Percentiles rank a stretch among this genome's conserved stretches.
These are phyloP conservation scores for Penicillium ochrochloron DNA, from an alignment of 495 filamentous ascomycete species.

Conservation along the genomic window DNA sequence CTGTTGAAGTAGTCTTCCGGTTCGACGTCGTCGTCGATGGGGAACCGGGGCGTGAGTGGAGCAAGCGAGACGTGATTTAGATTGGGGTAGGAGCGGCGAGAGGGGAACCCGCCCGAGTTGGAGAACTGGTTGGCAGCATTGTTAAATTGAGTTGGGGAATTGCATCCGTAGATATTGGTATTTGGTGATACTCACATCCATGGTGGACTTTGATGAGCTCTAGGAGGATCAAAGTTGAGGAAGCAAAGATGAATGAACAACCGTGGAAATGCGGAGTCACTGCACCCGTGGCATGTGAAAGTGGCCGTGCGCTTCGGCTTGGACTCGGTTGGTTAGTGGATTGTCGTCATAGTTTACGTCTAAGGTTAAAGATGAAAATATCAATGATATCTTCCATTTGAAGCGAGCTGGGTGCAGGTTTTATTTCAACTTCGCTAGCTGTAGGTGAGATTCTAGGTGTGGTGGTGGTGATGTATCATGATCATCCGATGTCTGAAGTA, in stretches of 20 bases:
- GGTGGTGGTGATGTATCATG: background rate
- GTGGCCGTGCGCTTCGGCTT: conserved; percentile 22
- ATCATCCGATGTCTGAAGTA: background rate
- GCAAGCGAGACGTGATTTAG: conserved; percentile 60
- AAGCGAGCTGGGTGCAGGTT: background rate
- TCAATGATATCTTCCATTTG: too few species aligned
- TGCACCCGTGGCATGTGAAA: conserved; percentile 34
- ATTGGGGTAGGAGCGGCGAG: conserved; percentile 52
- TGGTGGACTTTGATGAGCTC: conserved; percentile 14
- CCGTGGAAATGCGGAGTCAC: conserved; percentile 35
- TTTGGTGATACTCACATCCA: conserved; percentile 31
- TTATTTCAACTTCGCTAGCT: background rate
- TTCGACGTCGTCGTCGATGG: conserved; percentile 53
- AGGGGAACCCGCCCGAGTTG: conserved; percentile 41
- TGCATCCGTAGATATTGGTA: background rate
- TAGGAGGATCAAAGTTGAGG: conserved; percentile 9
- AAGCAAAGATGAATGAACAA: conserved; percentile 10
- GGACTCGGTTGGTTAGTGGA: background rate
- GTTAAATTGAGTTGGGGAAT: background rate
- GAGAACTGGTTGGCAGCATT: conserved; percentile 15
- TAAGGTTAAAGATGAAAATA: background rate
- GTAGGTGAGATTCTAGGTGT: background rate
- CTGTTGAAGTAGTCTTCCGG: conserved; percentile 42
- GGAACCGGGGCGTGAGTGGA: conserved; percentile 68
- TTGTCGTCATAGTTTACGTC: background rate